Evolutionary conservation across 176 grass and related monocot species (phyloP), one percentile per base, ranked within the genome.

Genomic region (Otatea glauca): DNA sequence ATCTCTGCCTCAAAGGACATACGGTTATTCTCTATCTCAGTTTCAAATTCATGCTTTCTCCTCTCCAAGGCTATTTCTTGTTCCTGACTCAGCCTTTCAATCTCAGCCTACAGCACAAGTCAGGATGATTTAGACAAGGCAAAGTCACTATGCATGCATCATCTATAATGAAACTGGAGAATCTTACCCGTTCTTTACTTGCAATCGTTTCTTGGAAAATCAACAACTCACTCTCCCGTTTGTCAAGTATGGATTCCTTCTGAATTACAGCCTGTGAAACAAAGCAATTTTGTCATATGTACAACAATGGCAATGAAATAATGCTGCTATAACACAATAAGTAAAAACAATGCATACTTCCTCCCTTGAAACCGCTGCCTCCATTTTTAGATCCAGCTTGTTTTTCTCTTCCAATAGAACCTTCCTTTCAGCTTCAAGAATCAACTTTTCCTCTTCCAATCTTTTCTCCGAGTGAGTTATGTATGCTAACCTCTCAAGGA

Each of bases 181-280:
- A 64, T 11, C 68, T 45, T 87, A 96, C 91, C 72, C 86, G 86
- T 89, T 94, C 91, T 84, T 96, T 94, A 78, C 90, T 89, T 60
- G 83, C 86, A 73, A 96, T 92, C 3, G 84, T 94, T 78, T 96
- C 91, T 88, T 92, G 93, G 51, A 99, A 90, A 86, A 96, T 78
- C 56, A 96, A 87, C 38, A 99, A 58, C 56, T 96, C 93, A 43
- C 84, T 70, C 78, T 99, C 96, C 61, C 75, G 88, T 81, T 87
- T 99, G 47, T 96, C 91, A 80, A 99, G 89, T 68, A 87, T 12
- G 2, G 91, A 68, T 88, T 99, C 93, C 70, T 85, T 90, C 86
- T 88, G 64, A 83, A 94, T 68, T 58, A 94, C 74, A 80, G 69
- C 81, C 96, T 99, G 86, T 12, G 81, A 87, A 7, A 70, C 67